A percentile compares a stretch with the other conserved stretches of the same genome.
phyloP scores from a whole-genome alignment of 306 rosid genomes.

The Quercus mongolica region DNA sequence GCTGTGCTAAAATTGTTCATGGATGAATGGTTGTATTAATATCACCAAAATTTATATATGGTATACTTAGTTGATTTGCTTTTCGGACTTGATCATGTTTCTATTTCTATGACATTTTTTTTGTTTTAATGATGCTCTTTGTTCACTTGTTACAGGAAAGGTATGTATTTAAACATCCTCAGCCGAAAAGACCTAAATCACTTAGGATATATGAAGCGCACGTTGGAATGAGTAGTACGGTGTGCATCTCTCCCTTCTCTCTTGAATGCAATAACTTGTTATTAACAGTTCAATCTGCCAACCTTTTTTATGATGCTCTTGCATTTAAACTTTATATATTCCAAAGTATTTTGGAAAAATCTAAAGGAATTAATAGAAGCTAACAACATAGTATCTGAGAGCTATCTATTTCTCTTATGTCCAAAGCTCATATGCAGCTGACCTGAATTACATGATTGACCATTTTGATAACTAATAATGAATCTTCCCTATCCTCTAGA shows the following conservation, averaged over 20 bases:
- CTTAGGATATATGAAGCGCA: slow-evolving; percentile 94
- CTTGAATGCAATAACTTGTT: slow-evolving; percentile 21
- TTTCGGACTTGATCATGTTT: not conserved
- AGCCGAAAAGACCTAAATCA: slow-evolving; percentile 84
- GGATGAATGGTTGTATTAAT: slow-evolving; percentile 7
- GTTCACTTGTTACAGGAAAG: slow-evolving; percentile 58
- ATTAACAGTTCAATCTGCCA: not conserved
- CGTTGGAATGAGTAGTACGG: slow-evolving; percentile 98
- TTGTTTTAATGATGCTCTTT: slow-evolving; percentile 14
- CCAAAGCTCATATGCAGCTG: not conserved
- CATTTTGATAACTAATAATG: not conserved
- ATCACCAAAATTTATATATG: slow-evolving; percentile 5
- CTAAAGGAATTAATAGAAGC: not conserved
- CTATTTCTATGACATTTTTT: slow-evolving; percentile 11
- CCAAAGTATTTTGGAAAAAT: not conserved
- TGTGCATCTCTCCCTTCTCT: slow-evolving; percentile 35
- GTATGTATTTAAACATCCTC: slow-evolving; percentile 76
- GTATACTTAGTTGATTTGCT: not conserved
- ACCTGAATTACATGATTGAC: not conserved
- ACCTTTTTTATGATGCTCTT: not conserved
- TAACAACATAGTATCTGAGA: not conserved
- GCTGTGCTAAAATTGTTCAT: not conserved
- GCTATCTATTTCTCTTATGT: not conserved
- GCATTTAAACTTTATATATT: slow-evolving; percentile 1
- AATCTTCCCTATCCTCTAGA: not conserved